These are phyloP conservation scores for Rugosomyces carneus DNA, from an alignment of 1,284 basidiomycete genomes.

Conservation along the genomic window DNA sequence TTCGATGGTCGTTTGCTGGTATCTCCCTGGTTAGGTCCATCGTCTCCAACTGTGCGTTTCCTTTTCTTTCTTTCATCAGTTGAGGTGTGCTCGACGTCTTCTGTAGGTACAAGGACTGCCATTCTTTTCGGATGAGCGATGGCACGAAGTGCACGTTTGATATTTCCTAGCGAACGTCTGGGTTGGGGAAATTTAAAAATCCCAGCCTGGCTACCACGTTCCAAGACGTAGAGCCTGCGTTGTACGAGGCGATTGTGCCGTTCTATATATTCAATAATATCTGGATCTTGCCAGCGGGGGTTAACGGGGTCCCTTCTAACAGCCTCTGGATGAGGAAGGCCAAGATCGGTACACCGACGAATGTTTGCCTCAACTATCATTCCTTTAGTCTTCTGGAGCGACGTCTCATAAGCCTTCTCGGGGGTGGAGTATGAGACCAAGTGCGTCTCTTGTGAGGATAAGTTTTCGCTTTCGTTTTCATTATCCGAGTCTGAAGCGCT, in stretches of 20 bases:
- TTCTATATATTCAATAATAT: conserved; percentile 10
- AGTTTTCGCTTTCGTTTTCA: not conserved
- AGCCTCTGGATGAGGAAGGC: conserved; percentile 13
- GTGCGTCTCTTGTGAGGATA: not conserved
- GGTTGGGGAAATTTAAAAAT: conserved; percentile 4
- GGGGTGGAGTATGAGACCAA: conserved; percentile 1
- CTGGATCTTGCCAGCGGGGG: conserved; percentile 10
- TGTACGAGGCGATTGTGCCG: conserved; percentile 3
- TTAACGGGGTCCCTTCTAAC: conserved; percentile 5
- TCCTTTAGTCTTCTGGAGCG: conserved; percentile 3
- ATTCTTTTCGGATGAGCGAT: conserved; percentile 6
- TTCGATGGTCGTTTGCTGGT: not conserved
- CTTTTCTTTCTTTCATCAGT: not conserved
- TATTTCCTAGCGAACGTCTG: conserved; percentile 5
- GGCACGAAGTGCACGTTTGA: conserved; percentile 5
- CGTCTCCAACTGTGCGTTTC: conserved; percentile 1
- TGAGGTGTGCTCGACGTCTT: not conserved
- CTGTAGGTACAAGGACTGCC: not conserved
- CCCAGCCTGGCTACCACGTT: not conserved
- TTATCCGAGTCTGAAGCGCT: not conserved
- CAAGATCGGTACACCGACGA: conserved; percentile 6
- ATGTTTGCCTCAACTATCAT: conserved; percentile 10
- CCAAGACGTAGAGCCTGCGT: not conserved
- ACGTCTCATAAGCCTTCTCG: conserved; percentile 10
- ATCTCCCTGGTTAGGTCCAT: not conserved